A percentile compares a stretch with the other conserved stretches of the same genome.
Conservation (phyloP, 257 asterid genomes). For the Jasminum sambac region DNA sequence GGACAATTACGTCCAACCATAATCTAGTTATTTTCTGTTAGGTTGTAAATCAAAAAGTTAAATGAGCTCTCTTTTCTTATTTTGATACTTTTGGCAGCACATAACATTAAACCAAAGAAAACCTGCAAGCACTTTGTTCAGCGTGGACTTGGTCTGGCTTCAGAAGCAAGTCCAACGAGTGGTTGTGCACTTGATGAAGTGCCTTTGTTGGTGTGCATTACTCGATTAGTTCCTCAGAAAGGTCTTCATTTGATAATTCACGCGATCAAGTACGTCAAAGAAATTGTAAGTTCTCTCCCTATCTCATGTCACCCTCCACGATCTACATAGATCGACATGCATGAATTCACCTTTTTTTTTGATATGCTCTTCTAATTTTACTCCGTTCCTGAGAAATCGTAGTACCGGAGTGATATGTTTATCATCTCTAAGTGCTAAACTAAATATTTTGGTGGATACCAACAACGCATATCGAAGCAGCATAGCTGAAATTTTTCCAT, state of each 20-base stretch:
- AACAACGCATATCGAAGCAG: background rate
- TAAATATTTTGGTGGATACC: background rate
- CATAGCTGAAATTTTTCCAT: background rate
- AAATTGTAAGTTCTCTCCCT: conserved; percentile 47
- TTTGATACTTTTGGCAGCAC: conserved; percentile 54
- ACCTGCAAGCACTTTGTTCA: conserved; percentile 81
- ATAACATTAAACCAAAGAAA: conserved; percentile 57
- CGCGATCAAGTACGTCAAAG: conserved; percentile 60
- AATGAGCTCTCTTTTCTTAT: background rate
- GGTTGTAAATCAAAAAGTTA: background rate
- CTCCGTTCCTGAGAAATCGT: background rate
- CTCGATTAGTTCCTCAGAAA: conserved; percentile 88
- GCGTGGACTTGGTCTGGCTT: conserved; percentile 75
- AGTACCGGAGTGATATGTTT: background rate
- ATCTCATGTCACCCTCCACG: background rate
- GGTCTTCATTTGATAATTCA: conserved; percentile 82
- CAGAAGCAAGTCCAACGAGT: conserved; percentile 30
- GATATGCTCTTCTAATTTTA: background rate
- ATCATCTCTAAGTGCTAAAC: background rate
- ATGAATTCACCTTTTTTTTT: background rate
- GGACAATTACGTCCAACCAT: background rate
- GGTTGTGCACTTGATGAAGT: conserved; percentile 29
- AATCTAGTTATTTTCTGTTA: background rate
- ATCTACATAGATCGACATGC: background rate
- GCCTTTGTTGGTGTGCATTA: conserved; percentile 78